Conservation (phyloP, 306 rosid genomes). For the Rosa multiflora region DNA sequence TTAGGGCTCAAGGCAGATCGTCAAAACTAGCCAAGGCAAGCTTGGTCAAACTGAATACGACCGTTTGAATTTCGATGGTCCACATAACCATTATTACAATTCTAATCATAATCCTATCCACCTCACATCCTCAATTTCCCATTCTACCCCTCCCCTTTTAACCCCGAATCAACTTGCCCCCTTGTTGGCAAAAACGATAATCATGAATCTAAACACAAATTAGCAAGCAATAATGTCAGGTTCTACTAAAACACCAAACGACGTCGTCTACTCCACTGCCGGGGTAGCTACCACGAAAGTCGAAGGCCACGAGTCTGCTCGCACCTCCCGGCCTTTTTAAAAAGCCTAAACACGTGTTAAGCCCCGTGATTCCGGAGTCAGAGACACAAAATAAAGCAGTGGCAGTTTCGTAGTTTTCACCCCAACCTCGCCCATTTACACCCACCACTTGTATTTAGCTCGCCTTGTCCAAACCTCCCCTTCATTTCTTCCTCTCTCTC, state of each 20-base stretch:
- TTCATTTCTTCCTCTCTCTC: neutral
- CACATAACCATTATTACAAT: neutral
- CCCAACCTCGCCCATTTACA: conserved; percentile 5
- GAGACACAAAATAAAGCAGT: conserved; percentile 8
- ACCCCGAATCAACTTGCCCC: neutral
- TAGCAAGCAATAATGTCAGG: neutral
- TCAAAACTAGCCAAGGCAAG: conserved; percentile 2
- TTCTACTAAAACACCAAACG: neutral
- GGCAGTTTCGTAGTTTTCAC: conserved; percentile 25
- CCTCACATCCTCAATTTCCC: neutral
- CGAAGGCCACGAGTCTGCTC: neutral
- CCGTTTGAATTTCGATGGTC: conserved; percentile 27
- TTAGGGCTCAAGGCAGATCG: neutral
- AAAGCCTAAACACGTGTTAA: conserved; percentile 50
- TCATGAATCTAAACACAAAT: neutral
- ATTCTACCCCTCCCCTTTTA: neutral
- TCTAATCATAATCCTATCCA: conserved; percentile 27
- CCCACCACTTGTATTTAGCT: conserved; percentile 23
- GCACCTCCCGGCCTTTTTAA: conserved; percentile 12
- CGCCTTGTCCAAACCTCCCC: neutral
- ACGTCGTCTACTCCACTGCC: neutral
- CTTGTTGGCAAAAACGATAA: neutral
- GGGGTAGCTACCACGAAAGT: conserved; percentile 4
- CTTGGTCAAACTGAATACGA: conserved; percentile 15
- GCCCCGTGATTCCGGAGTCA: conserved; percentile 44